A percentile compares a stretch with the other conserved stretches of the same genome.
These are phyloP conservation scores for Suhomyces sp. DNA, from an alignment of 805 yeast species.

Conservation along the genomic window DNA sequence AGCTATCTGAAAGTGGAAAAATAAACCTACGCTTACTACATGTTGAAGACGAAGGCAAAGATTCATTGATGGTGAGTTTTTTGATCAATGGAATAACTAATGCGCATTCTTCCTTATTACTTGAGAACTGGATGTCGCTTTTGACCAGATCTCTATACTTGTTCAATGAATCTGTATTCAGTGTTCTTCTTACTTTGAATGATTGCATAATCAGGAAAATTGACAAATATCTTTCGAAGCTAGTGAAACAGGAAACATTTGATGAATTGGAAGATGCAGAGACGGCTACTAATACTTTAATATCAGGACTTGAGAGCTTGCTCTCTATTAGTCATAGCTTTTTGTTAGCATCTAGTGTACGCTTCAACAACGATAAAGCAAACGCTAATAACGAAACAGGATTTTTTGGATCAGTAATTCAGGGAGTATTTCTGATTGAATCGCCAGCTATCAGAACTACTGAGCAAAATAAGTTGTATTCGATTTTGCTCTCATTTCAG, in stretches of 20 bases:
- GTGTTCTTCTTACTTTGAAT: slow-evolving; percentile 52
- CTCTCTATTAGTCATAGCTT: slow-evolving; percentile 57
- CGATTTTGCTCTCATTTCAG: slow-evolving; percentile 62
- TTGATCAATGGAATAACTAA: slow-evolving; percentile 48
- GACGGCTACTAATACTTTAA: slow-evolving; percentile 43
- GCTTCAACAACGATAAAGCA: slow-evolving; percentile 13
- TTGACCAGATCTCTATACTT: slow-evolving; percentile 50
- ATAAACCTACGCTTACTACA: slow-evolving; percentile 27
- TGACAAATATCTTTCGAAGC: slow-evolving; percentile 24
- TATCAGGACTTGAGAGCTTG: slow-evolving; percentile 64
- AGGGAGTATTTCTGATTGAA: slow-evolving; percentile 76
- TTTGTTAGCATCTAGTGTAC: slow-evolving; percentile 33
- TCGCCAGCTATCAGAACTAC: slow-evolving; percentile 51
- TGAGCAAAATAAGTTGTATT: slow-evolving; percentile 51
- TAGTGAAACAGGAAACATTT: slow-evolving; percentile 16
- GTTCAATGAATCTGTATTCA: slow-evolving; percentile 52
- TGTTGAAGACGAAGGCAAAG: slow-evolving; percentile 27
- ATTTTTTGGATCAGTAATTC: slow-evolving; percentile 64
- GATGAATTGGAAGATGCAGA: slow-evolving; percentile 32
- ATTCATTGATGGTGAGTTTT: slow-evolving; percentile 40
- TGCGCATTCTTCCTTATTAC: slow-evolving; percentile 40
- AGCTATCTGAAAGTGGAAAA: slow-evolving; percentile 26
- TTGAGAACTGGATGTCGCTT: slow-evolving; percentile 49
- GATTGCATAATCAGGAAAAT: slow-evolving; percentile 47
- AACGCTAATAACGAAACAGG: slow-evolving; percentile 38